A percentile compares a stretch with the other conserved stretches of the same genome.
phyloP scores from a whole-genome alignment of 2,329 filamentous ascomycete species.

The Lecanosticta acicola region DNA sequence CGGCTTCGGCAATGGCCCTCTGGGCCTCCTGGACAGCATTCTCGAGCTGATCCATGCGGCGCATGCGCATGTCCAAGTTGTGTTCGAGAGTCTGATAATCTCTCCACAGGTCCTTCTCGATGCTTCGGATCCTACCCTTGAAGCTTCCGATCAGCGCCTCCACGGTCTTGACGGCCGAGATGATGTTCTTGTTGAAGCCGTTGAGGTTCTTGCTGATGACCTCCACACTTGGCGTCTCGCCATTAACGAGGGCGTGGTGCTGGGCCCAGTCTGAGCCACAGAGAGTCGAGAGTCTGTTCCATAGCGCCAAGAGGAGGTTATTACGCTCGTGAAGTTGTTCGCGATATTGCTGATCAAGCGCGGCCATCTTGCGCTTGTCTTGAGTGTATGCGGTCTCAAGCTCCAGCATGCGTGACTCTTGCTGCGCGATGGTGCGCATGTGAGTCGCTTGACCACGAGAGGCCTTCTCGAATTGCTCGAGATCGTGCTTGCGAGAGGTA shows the following conservation, averaged over 20 bases:
- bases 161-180: slow-evolving; percentile 80
- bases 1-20: slow-evolving; percentile 31
- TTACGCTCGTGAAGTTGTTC: slow-evolving; percentile 89
- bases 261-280: slow-evolving; percentile 92
- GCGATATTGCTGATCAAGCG: slow-evolving; percentile 72
- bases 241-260: slow-evolving; percentile 81
- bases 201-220: slow-evolving; percentile 79
- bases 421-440: slow-evolving; percentile 75
- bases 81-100: slow-evolving; percentile 85
- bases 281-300: slow-evolving; percentile 78
- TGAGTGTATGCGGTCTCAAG: slow-evolving; percentile 73
- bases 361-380: slow-evolving; percentile 69
- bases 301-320: slow-evolving; percentile 77
- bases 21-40: slow-evolving; percentile 63
- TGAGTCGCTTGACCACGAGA: slow-evolving; percentile 84
- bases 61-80: slow-evolving; percentile 70
- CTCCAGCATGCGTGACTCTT: slow-evolving; percentile 78
- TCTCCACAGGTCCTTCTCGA: slow-evolving; percentile 86
- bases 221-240: slow-evolving; percentile 77
- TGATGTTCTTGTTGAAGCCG: slow-evolving; percentile 82
- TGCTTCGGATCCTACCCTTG: slow-evolving; percentile 68
- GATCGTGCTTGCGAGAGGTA: slow-evolving; percentile 75
- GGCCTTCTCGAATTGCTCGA: slow-evolving; percentile 79
- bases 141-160: slow-evolving; percentile 75
- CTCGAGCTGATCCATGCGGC: slow-evolving; percentile 84